These are phyloP conservation scores for Forsythia viridissima DNA, from an alignment of 257 asterid species.

Conservation along the genomic window DNA sequence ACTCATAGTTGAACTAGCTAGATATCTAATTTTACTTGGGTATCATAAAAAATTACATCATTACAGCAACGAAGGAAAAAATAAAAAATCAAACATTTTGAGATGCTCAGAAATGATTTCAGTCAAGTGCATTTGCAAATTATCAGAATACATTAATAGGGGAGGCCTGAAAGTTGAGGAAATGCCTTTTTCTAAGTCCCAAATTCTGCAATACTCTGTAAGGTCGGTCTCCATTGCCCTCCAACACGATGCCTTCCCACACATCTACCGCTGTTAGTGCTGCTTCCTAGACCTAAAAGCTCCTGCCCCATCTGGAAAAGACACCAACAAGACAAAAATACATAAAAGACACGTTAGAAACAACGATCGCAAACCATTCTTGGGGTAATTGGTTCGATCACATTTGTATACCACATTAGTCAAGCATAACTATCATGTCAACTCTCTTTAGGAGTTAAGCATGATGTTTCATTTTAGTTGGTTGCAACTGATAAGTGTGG, in stretches of 20 bases:
- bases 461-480: not conserved
- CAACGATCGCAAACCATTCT: not conserved
- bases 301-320: slow-evolving; percentile 1
- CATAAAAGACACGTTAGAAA: not conserved
- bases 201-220: slow-evolving; percentile 41
- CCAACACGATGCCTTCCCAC: slow-evolving; percentile 25
- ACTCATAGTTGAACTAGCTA: too few species aligned
- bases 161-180: not conserved
- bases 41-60: too few species aligned
- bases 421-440: not conserved
- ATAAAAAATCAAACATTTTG: too few species aligned
- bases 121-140: too few species aligned
- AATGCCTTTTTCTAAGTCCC: slow-evolving; percentile 22
- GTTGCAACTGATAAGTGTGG: not conserved
- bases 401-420: not conserved
- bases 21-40: too few species aligned
- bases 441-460: not conserved
- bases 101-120: too few species aligned
- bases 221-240: slow-evolving; percentile 48
- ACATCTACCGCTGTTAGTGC: slow-evolving; percentile 11
- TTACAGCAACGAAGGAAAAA: too few species aligned
- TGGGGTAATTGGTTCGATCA: not conserved
- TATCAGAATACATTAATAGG: too few species aligned
- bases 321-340: too few species aligned
- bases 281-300: not conserved